Evolutionary conservation across 768 basidiomycete species (phyloP).

Genomic region (Vishniacozyma victoriae): DNA sequence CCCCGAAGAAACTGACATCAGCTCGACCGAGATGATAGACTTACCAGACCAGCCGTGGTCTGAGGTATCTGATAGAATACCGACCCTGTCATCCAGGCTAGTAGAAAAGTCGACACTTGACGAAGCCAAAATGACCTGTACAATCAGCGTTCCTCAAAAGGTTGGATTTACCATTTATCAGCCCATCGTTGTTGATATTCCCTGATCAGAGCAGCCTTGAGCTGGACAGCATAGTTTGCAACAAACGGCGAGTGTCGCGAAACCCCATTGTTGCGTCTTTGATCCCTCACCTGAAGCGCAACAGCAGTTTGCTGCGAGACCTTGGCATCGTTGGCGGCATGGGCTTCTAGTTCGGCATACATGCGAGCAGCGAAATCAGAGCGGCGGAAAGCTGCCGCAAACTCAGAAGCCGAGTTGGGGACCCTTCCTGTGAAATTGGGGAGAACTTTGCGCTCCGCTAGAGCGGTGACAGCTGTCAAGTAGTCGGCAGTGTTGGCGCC

Average conservation of each 20-base stretch:
- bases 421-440: conserved; percentile 59
- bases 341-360: conserved; percentile 29
- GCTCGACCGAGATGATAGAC: no score
- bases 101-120: conserved; percentile 42
- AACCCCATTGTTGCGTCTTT: conserved; percentile 24
- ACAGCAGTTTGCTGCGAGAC: conserved; percentile 14
- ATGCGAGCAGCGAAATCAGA: conserved; percentile 27
- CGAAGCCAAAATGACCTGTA: conserved; percentile 29
- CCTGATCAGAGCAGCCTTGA: conserved; percentile 29
- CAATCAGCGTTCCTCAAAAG: not conserved
- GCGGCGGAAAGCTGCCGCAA: conserved; percentile 48
- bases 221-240: conserved; percentile 25
- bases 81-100: conserved; percentile 57
- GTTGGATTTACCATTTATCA: conserved; percentile 24
- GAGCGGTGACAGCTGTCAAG: conserved; percentile 57
- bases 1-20: conserved; percentile 82
- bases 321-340: conserved; percentile 11
- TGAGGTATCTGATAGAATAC: conserved; percentile 59
- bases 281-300: conserved; percentile 16
- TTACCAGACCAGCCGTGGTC: conserved; percentile 57
- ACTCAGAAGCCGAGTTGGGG: conserved; percentile 61
- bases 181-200: conserved; percentile 40
- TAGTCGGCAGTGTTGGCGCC: conserved; percentile 54
- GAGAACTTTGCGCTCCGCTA: conserved; percentile 75
- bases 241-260: conserved; percentile 21